These are phyloP conservation scores for Malania oleifera DNA, from an alignment of 164 flowering plant species.

Conservation along the genomic window DNA sequence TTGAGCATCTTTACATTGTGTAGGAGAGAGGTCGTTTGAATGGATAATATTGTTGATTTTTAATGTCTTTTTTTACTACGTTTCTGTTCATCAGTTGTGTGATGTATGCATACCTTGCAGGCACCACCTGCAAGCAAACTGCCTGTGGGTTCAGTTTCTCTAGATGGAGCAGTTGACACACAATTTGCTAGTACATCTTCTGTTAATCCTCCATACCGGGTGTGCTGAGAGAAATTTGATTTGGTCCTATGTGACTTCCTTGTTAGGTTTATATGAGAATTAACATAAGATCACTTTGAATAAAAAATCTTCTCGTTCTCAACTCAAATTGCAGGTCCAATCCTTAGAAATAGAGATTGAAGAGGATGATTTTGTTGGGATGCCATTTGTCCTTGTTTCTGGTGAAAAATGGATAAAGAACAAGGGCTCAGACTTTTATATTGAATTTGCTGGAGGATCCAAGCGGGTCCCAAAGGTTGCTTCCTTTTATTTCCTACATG, in stretches of 20 bases:
- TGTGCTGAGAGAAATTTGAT: slow-evolving; percentile 16
- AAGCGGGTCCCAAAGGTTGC: slow-evolving; percentile 57
- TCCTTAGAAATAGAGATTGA: slow-evolving; percentile 58
- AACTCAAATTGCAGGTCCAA: slow-evolving; percentile 44
- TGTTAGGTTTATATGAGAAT: too few relatives aligned
- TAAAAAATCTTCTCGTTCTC: neutral
- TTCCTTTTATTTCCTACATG: slow-evolving; percentile 3
- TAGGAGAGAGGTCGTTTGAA: neutral
- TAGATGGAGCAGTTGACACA: slow-evolving; percentile 59
- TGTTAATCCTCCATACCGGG: slow-evolving; percentile 46
- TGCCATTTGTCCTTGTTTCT: slow-evolving; percentile 84
- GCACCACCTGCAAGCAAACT: slow-evolving; percentile 60
- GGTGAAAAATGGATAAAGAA: slow-evolving; percentile 82
- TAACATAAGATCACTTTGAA: neutral
- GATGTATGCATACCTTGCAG: slow-evolving; percentile 35
- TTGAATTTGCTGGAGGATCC: slow-evolving; percentile 40
- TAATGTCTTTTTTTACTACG: slow-evolving; percentile 2
- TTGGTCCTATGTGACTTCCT: slow-evolving; percentile 2
- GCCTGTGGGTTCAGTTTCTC: slow-evolving; percentile 62
- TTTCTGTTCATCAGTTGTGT: neutral
- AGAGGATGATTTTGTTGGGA: slow-evolving; percentile 62
- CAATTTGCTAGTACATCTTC: slow-evolving; percentile 34
- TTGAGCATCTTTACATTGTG: slow-evolving; percentile 5
- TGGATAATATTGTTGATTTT: neutral
- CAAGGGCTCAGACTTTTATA: slow-evolving; percentile 71